Base-by-base conservation (phyloP, 257 asterid genomes). In the Knoxia roxburghii region DNA sequence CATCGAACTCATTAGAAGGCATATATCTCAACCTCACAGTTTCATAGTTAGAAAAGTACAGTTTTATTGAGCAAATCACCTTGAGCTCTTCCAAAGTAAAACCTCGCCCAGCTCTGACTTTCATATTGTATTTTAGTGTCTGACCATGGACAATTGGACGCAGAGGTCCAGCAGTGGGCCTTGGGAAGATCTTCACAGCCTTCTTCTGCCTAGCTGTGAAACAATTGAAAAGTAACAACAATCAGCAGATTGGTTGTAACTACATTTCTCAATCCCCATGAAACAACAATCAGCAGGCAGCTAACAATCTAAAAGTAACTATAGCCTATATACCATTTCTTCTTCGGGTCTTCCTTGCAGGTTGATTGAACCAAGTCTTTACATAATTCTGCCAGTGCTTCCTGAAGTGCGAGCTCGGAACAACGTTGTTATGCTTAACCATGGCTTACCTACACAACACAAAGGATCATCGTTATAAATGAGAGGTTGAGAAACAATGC, bases 311-410 rank as follows among this genome's bases (percentile, higher is more conserved):
- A 20, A 14, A 49, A 11, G 8, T 24, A 18, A 4, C 26, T 4
- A 29, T 10, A 61, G 61, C 21, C n/a, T 53, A 14, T 29, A 59
- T 72, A 85, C 95, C 95, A 50, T 49, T 63, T 67, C 95, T 82
- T 74, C 95, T 84, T 74, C 93, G 80, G 74, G 89, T 80, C 79
- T 88, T 88, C 75, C 95, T 81, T 8, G 95, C 95, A 32, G 95
- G 95, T 66, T 88, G 95, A 74, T 88, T 88, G 77, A 85, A 85
- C 95, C 95, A 88, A 13, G 93, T 85, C 73, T 72, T 88, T 40
- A 88, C 88, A 82, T 88, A 82, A 78, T 84, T 80, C 59, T 88
- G 95, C 95, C 95, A 88, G 72, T 88, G 93, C 77, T 88, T 88
- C 79, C 86, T 82, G 80, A 88, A 88, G 76, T 88, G 95, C 27